These are phyloP conservation scores for Xylariales sp. DNA, from an alignment of 2,329 filamentous ascomycete species.

Conservation along the genomic window DNA sequence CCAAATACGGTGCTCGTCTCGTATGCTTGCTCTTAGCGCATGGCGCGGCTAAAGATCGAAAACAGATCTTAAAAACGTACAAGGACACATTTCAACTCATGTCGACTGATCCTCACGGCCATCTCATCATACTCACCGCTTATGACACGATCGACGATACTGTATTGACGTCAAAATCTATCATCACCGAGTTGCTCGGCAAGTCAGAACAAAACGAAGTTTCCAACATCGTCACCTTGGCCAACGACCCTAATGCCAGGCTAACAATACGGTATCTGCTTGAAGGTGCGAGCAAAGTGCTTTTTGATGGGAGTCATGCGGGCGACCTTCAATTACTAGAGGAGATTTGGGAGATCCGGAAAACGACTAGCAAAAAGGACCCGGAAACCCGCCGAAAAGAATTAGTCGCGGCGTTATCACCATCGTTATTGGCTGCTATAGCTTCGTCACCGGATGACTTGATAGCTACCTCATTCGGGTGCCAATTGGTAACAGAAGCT, in stretches of 20 bases:
- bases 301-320: conserved; percentile 71
- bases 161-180: conserved; percentile 83
- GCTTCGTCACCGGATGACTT: conserved; percentile 74
- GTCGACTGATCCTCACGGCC: conserved; percentile 81
- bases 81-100: conserved; percentile 90
- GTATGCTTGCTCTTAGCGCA: conserved; percentile 85
- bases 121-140: conserved; percentile 83
- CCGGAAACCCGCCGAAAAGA: conserved; percentile 79
- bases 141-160: conserved; percentile 97
- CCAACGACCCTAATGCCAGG: conserved; percentile 73
- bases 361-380: conserved; percentile 93
- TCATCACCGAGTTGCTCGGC: conserved; percentile 87
- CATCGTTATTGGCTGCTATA: conserved; percentile 80
- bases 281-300: conserved; percentile 70
- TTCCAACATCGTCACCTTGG: conserved; percentile 72
- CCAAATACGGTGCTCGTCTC: conserved; percentile 84
- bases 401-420: conserved; percentile 78
- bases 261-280: conserved; percentile 84
- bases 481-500: conserved; percentile 86
- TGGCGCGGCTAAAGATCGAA: conserved; percentile 91
- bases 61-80: conserved; percentile 86
- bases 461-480: conserved; percentile 81
- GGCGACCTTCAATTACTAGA: conserved; percentile 77
- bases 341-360: conserved; percentile 82
- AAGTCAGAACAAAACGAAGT: conserved; percentile 72